A percentile compares a stretch with the other conserved stretches of the same genome.
phyloP scores from a whole-genome alignment of 1,284 basidiomycete genomes.

The Kwoniella shivajii region DNA sequence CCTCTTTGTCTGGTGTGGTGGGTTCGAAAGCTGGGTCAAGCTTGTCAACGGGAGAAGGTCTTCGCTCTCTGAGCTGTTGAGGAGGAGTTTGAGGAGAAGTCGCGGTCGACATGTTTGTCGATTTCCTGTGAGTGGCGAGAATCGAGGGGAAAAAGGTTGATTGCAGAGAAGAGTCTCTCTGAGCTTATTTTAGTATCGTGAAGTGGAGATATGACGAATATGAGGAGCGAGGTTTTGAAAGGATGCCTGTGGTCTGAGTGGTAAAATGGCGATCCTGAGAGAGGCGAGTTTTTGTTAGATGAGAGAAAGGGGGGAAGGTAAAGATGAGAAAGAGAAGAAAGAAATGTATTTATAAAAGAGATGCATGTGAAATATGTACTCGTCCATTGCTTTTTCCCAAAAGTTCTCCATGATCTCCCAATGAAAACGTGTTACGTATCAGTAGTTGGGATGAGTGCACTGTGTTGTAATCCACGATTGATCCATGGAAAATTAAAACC shows the following conservation, averaged over 20 bases:
- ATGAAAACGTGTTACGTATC: too few relatives aligned
- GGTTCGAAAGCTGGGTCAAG: conserved; percentile 34
- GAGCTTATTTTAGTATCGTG: not conserved
- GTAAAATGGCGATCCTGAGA: not conserved
- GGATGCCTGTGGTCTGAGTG: conserved; percentile 7
- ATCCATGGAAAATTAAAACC: conserved; percentile 7
- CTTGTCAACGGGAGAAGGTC: conserved; percentile 24
- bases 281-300: too few relatives aligned
- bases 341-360: not conserved
- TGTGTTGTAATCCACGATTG: conserved; percentile 4
- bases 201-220: not conserved
- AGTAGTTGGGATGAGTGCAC: too few relatives aligned
- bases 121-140: not conserved
- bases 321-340: not conserved
- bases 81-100: conserved; percentile 23
- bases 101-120: conserved; percentile 10
- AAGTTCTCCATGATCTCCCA: not conserved
- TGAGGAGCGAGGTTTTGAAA: not conserved
- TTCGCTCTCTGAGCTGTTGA: conserved; percentile 12
- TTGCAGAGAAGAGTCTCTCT: not conserved
- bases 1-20: conserved; percentile 24
- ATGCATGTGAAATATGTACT: not conserved
- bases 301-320: not conserved
- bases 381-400: too few relatives aligned
- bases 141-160: not conserved